Evolutionary conservation across 2,329 filamentous ascomycete genomes (phyloP).

Genomic region (Penicillium brasilianum): DNA sequence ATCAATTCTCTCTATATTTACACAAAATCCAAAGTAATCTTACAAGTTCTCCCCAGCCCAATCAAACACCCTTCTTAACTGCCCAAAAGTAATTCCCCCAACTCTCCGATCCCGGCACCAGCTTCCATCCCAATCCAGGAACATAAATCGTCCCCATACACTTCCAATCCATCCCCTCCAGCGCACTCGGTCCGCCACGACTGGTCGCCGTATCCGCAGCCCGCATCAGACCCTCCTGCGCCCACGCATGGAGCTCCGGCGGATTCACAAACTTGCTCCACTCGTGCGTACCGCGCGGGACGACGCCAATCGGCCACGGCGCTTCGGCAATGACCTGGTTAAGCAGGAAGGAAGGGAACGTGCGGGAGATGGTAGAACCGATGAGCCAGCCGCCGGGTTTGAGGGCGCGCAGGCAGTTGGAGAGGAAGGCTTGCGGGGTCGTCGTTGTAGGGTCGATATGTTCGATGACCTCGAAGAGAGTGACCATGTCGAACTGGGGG

Average conservation of each 20-base stretch:
- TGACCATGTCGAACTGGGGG: conserved; percentile 74
- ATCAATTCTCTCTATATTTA: not conserved
- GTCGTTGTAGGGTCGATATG: conserved; percentile 78
- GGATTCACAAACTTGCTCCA: conserved; percentile 96
- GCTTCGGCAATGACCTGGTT: conserved; percentile 91
- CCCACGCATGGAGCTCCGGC: conserved; percentile 62
- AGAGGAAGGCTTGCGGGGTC: conserved; percentile 73
- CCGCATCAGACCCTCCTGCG: conserved; percentile 52
- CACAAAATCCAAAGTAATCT: conserved; percentile 1
- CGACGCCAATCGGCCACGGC: conserved; percentile 72
- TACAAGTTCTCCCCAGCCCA: not conserved
- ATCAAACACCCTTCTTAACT: conserved; percentile 62
- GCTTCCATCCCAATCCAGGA: conserved; percentile 87
- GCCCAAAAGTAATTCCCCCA: conserved; percentile 97
- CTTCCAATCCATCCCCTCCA: conserved; percentile 60
- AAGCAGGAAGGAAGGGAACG: conserved; percentile 85
- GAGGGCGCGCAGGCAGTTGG: conserved; percentile 64
- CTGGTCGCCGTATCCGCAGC: conserved; percentile 50
- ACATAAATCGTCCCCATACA: conserved; percentile 86
- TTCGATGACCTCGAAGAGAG: conserved; percentile 92
- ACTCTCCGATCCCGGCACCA: conserved; percentile 78
- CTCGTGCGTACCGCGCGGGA: conserved; percentile 91
- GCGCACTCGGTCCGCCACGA: conserved; percentile 31
- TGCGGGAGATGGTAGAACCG: conserved; percentile 88
- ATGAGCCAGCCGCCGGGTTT: conserved; percentile 92